Evolutionary conservation across 2,329 filamentous ascomycete species (phyloP).

Genomic region (Cytospora chrysosperma): DNA sequence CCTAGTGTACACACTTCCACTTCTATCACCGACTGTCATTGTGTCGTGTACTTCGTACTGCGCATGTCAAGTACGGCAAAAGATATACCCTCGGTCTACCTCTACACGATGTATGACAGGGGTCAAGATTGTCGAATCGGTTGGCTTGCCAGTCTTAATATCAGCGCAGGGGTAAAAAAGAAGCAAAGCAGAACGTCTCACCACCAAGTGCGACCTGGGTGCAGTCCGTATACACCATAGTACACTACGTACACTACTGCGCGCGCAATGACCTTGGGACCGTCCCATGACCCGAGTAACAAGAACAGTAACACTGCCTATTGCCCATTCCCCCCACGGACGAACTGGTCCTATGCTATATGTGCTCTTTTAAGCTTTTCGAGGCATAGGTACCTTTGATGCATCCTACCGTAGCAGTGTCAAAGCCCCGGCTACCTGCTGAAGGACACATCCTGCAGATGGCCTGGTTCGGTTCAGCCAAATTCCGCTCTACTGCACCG

Average conservation of each 20-base stretch:
- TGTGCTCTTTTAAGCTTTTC: background rate
- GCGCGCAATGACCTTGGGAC: background rate
- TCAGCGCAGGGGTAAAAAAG: background rate
- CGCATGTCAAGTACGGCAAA: no score
- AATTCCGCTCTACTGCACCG: constrained; percentile 1
- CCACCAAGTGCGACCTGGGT: background rate
- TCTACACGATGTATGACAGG: background rate
- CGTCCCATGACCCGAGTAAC: background rate
- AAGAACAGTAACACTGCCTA: background rate
- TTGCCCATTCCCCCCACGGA: background rate
- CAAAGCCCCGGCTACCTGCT: background rate
- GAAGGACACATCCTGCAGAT: background rate
- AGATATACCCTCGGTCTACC: background rate
- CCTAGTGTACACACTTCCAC: background rate
- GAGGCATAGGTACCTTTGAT: background rate
- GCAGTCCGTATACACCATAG: background rate
- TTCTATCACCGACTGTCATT: no score
- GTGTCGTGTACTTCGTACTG: no score
- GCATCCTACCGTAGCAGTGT: background rate
- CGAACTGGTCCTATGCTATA: background rate
- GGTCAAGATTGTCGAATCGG: background rate
- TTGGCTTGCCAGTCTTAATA: background rate
- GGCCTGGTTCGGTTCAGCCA: background rate
- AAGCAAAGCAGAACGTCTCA: background rate
- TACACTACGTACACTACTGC: background rate